A percentile compares a stretch with the other conserved stretches of the same genome.
These are phyloP conservation scores for Pestalotiopsis sp. DNA, from an alignment of 2,329 filamentous ascomycete genomes.

Conservation along the genomic window DNA sequence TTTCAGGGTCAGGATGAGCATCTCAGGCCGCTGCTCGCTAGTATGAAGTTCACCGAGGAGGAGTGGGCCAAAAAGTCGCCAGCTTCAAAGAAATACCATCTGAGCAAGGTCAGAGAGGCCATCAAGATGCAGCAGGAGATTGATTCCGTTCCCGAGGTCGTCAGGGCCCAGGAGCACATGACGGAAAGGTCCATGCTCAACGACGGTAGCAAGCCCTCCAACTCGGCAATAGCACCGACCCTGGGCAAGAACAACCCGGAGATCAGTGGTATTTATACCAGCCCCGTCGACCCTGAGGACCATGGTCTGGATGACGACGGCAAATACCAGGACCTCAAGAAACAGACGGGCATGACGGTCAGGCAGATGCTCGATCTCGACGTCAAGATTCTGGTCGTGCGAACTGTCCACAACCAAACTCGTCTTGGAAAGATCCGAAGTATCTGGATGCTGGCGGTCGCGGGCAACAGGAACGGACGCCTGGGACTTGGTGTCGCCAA, in stretches of 20 bases:
- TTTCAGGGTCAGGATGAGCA: constrained; percentile 16
- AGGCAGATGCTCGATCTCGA: constrained; percentile 55
- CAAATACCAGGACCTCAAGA: constrained; percentile 52
- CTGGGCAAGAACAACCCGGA: constrained; percentile 53
- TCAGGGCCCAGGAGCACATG: constrained; percentile 25
- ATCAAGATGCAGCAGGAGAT: background rate
- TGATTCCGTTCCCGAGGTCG: background rate
- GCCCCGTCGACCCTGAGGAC: constrained; percentile 49
- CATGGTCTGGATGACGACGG: constrained; percentile 51
- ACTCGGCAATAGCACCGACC: constrained; percentile 47
- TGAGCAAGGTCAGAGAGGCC: background rate
- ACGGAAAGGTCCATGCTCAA: constrained; percentile 36
- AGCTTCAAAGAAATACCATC: constrained; percentile 2
- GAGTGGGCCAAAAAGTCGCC: constrained; percentile 4
- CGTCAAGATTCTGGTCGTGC: constrained; percentile 71
- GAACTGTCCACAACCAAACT: constrained; percentile 86
- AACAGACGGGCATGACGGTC: constrained; percentile 54
- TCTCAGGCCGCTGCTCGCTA: background rate
- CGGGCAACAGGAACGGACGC: constrained; percentile 83
- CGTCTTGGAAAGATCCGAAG: constrained; percentile 90
- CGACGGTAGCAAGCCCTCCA: constrained; percentile 30
- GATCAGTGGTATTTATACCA: constrained; percentile 51
- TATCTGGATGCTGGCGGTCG: constrained; percentile 74
- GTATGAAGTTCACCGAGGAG: constrained; percentile 1
- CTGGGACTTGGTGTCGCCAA: constrained; percentile 91